Base-by-base conservation (phyloP, 192 early-diverging fungal genomes). In the Coemansia sp. region DNA sequence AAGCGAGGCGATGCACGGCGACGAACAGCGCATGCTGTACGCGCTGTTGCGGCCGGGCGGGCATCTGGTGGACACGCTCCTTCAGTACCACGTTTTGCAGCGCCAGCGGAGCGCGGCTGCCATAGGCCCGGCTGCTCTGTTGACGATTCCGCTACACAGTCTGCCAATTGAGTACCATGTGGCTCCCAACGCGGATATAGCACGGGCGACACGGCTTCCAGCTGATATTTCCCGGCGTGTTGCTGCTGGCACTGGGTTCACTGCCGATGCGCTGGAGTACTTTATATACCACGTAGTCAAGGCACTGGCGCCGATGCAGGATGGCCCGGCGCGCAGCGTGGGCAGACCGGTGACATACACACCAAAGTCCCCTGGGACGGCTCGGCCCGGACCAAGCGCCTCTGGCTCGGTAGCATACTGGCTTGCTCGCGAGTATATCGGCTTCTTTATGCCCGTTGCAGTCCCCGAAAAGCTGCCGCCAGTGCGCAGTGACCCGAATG, bases 61-160 rank as follows among this genome's bases (percentile, higher is more conserved):
- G 1, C 50, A 48, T 6, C 51, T 71, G 5, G 54, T 78, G 9
- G 63, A 78, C 40, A 72, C 65, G 1, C 70, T 78, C 31, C 58
- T 72, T 29, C 76, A 72, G 47, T 78, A 78, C 65, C 58, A 78
- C 38, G 9, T 58, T 29, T 19, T 78, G 69, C 75, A 64, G 48
- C 60, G 61, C 28, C 62, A 72, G 49, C 55, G 56, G 0, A 29
- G 14, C 12, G 5, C 31, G 31, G 28, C 35, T 0, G 18, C 40
- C 0, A 33, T 32, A 14, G 14, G 30, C 0, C 21, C 30, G 2
- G 24, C 30, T 29, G 4, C 35, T 3, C 22, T 18, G 7, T 5
- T 71, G 57, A 32, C 38, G 8, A 32, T 78, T 44, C 44, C 49
- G 7, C 16, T 48, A 1, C 48, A 64, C 7, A 62, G 44, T 12